Base-by-base conservation (phyloP, 2,329 filamentous ascomycete genomes). In the Cucurbitaria berberidis region DNA sequence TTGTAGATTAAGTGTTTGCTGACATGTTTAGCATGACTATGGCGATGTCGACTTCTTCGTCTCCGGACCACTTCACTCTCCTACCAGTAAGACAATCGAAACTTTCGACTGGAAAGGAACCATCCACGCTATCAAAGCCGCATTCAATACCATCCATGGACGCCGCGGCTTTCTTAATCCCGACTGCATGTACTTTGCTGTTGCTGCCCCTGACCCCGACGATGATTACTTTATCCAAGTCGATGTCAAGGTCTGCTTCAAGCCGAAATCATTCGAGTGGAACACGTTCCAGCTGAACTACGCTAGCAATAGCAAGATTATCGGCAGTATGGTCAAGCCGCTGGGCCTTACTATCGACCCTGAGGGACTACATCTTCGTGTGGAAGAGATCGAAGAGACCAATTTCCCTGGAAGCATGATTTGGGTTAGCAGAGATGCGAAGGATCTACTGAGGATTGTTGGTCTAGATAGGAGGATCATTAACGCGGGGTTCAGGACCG, bases 21-120 rank as follows among this genome's bases (percentile, higher is more conserved):
- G n/a, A 51, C 11, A 19, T 27, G 1, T 8, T 13, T 26, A 52
- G 39, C 1, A 36, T 13, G 56, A 63, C 49, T 63, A 49, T 29
- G 67, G 64, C 30, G 64, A 70, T 46, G 43, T 69, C 29, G 67
- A 68, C 47, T 67, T 66, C 49, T 49, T 68, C 5, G 66, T 67
- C 21, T 54, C 56, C 24, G 57, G 53, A 4, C 55, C 53, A 26
- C 48, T 50, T 38, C 54, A 38, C n/a, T 53, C 18, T 16, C n/a
- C 21, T 35, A 13, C 16, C 19, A 53, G 15, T 9, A 38, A 50
- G 5, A 41, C 38, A 7, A 32, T 42, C 27, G 30, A 57, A 6
- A 24, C 44, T 5, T 61, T 62, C 44, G 47, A 62, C 27, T 67
- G 59, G 53, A 3, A 48, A 1, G 35, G 34, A 18, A 56, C 58